Base-by-base conservation (phyloP, 176 grass and related monocot genomes). In the Pontederia crassipes region DNA sequence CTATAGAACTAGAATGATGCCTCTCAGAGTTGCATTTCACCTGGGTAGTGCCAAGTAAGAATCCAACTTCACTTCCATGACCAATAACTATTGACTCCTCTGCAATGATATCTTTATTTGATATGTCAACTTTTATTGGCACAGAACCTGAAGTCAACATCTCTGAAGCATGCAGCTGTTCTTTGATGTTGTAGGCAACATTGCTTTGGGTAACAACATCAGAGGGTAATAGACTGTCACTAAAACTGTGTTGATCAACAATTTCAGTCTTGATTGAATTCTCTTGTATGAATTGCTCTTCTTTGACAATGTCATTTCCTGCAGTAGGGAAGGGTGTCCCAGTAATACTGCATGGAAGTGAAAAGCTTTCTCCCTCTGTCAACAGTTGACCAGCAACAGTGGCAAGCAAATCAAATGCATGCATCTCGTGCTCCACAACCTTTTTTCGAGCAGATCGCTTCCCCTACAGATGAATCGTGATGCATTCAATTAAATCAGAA, bases 361-460 rank as follows among this genome's bases (percentile, higher is more conserved):
- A 71, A 48, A 77, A 86, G 65, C 77, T 24, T 66, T 87, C 86
- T 3, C 86, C 80, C 72, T 88, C 87, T 26, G 80, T 80, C 63
- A 98, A 74, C 77, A 98, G 73, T 70, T 88, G 88, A 18, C 93
- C 84, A 7, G 93, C 93, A 59, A 98, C 72, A 35, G 81, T 86
- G 14, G 93, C 93, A 49, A 98, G 84, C 56, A 98, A 80, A 67
- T 97, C 87, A 66, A 97, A 85, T 56, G 93, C 79, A 66, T 81
- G 75, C 87, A 88, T 81, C 48, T 70, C 76, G 74, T 58, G 80
- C 53, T 86, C 75, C 16, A 72, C 73, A 40, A 28, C 64, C 84
- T 91, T 98, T 84, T 83, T 98, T 76, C 87, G 79, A 66, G 57
- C 77, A 28, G 87, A 98, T 64, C 87, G 86, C 57, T 98, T 98